A percentile compares a stretch with the other conserved stretches of the same genome.
phyloP scores from a whole-genome alignment of 441 rosid species.

The Erodium moschatum region DNA sequence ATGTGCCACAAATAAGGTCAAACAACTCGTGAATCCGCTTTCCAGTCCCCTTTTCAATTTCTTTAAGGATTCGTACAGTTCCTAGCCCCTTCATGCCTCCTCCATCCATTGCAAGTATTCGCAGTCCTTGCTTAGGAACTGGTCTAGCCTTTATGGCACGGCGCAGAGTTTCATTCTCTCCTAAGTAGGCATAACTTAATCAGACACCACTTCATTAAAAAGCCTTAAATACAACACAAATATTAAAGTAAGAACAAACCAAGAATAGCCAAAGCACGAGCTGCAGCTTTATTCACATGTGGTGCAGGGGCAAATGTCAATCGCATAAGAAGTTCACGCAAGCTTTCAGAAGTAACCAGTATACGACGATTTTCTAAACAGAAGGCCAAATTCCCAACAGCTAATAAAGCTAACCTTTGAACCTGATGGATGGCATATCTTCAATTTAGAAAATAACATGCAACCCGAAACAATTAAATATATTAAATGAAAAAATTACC shows the following conservation, averaged over 20 bases:
- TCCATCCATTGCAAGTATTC: slow-evolving; percentile 97
- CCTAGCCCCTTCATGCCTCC: slow-evolving; percentile 99
- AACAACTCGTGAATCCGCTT: slow-evolving; percentile 90
- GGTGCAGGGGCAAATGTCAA: slow-evolving; percentile 70
- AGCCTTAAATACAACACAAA: slow-evolving; percentile 14
- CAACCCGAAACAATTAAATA: slow-evolving; percentile 16
- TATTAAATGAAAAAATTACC: slow-evolving; percentile 35
- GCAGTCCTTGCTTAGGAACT: slow-evolving; percentile 80
- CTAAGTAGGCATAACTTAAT: slow-evolving; percentile 35
- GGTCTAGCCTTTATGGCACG: slow-evolving; percentile 86
- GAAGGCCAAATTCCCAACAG: slow-evolving; percentile 92
- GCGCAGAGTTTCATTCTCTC: slow-evolving; percentile 87
- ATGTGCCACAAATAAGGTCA: slow-evolving; percentile 96
- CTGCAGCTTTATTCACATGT: slow-evolving; percentile 87
- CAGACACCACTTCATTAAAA: slow-evolving; percentile 19
- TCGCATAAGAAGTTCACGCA: slow-evolving; percentile 75
- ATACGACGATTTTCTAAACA: slow-evolving; percentile 83
- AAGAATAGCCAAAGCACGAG: slow-evolving; percentile 95
- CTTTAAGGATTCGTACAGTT: slow-evolving; percentile 90
- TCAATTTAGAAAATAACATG: slow-evolving; percentile 19
- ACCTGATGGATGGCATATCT: slow-evolving; percentile 41
- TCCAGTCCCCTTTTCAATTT: slow-evolving; percentile 91
- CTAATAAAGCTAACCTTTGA: slow-evolving; percentile 78
- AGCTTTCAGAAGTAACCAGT: slow-evolving; percentile 88
- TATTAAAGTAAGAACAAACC: slow-evolving; percentile 42